A percentile compares a stretch with the other conserved stretches of the same genome.
phyloP scores from a whole-genome alignment of 1,284 basidiomycete species.

The Amylostereum areolatum region DNA sequence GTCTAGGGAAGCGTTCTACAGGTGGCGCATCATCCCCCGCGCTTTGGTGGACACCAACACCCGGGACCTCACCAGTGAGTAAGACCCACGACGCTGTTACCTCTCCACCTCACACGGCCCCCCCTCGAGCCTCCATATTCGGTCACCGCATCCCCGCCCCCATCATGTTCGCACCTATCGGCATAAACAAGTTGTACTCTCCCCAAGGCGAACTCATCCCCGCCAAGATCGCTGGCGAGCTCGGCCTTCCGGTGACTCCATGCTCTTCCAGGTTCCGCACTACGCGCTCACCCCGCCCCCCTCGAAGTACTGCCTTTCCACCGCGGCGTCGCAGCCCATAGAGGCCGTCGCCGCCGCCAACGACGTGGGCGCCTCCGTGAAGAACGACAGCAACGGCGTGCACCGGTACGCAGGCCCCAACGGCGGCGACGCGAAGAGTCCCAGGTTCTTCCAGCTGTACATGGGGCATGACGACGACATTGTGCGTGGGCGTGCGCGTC shows the following conservation, averaged over 20 bases:
- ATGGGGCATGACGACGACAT: slow-evolving; percentile 53
- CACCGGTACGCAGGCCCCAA: slow-evolving; percentile 28
- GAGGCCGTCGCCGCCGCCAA: slow-evolving; percentile 49
- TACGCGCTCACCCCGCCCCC: neutral
- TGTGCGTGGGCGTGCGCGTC: too few relatives aligned
- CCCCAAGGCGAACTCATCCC: slow-evolving; percentile 47
- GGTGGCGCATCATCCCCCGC: slow-evolving; percentile 48
- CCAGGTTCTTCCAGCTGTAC: slow-evolving; percentile 57
- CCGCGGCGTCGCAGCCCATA: slow-evolving; percentile 46
- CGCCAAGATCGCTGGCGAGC: slow-evolving; percentile 48
- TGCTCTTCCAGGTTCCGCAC: too few relatives aligned
- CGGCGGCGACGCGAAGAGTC: slow-evolving; percentile 32
- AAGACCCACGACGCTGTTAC: neutral
- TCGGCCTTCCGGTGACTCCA: slow-evolving; percentile 40
- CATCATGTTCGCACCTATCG: slow-evolving; percentile 52
- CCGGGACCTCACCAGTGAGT: slow-evolving; percentile 44
- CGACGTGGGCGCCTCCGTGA: slow-evolving; percentile 29
- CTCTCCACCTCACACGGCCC: neutral
- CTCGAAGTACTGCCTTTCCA: slow-evolving; percentile 48
- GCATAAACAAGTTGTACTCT: slow-evolving; percentile 53
- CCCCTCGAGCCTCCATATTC: slow-evolving; percentile 37
- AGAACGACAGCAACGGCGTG: slow-evolving; percentile 33
- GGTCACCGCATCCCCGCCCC: slow-evolving; percentile 49
- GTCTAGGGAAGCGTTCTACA: slow-evolving; percentile 40
- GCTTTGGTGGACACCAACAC: slow-evolving; percentile 55